Conservation (phyloP, 2,329 filamentous ascomycete genomes). For the Fusarium sp. region DNA sequence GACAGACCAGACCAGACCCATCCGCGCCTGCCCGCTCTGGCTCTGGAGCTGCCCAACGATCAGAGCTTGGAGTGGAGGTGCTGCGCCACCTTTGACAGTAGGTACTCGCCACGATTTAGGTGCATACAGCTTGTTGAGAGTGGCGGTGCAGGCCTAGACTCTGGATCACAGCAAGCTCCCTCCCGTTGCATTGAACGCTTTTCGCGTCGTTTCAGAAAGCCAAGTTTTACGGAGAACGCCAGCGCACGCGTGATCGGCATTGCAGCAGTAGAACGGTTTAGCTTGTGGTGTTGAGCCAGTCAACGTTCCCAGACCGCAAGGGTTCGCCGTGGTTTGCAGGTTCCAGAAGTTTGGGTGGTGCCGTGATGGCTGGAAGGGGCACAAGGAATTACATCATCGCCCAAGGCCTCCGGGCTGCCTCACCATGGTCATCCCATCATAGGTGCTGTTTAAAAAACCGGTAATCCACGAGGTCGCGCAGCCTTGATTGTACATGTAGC, state of each 20-base stretch:
- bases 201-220: slow-evolving; percentile 28
- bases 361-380: slow-evolving; percentile 5
- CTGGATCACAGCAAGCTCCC: slow-evolving; percentile 17
- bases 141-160: slow-evolving; percentile 33
- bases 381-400: slow-evolving; percentile 42
- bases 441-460: slow-evolving; percentile 25
- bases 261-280: slow-evolving; percentile 18
- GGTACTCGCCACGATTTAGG: slow-evolving; percentile 19
- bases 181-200: slow-evolving; percentile 1
- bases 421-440: slow-evolving; percentile 28
- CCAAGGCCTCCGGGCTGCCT: slow-evolving; percentile 30
- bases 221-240: slow-evolving; percentile 12
- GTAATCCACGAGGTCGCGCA: slow-evolving; percentile 25
- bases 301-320: slow-evolving; percentile 11
- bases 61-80: slow-evolving; percentile 8
- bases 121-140: slow-evolving; percentile 1
- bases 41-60: slow-evolving; percentile 27
- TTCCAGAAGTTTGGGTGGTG: slow-evolving; percentile 21
- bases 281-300: slow-evolving; percentile 20
- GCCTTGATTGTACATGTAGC: slow-evolving; percentile 13
- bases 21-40: slow-evolving; percentile 34
- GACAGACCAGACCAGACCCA: slow-evolving; percentile 28
- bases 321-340: slow-evolving; percentile 19
- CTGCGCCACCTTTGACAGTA: slow-evolving; percentile 18
- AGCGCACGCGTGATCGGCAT: slow-evolving; percentile 30